Evolutionary conservation across 768 basidiomycete species (phyloP).

Genomic region (Lactifluus rugatus): DNA sequence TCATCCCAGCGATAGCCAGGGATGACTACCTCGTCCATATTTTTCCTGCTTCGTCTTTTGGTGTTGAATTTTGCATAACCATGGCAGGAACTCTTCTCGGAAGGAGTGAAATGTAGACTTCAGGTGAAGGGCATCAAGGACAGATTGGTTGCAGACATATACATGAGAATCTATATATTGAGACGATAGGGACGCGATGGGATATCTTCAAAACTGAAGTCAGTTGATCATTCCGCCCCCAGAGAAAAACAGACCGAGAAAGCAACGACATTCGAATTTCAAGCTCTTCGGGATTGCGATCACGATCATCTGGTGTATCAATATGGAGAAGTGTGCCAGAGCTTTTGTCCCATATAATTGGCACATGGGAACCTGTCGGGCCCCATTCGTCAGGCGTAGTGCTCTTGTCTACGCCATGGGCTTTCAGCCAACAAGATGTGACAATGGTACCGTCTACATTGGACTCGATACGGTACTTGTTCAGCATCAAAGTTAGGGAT

Average conservation of each 20-base stretch:
- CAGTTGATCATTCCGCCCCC: not conserved
- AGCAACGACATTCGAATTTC: constrained; percentile 69
- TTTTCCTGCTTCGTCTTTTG: constrained; percentile 48
- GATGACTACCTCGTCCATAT: constrained; percentile 43
- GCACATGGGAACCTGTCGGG: constrained; percentile 30
- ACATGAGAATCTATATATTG: constrained; percentile 80
- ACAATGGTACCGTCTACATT: constrained; percentile 54
- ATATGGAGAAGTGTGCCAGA: constrained; percentile 62
- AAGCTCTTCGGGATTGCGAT: constrained; percentile 60
- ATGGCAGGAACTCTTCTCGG: constrained; percentile 84
- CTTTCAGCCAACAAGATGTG: constrained; percentile 57
- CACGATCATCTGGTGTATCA: constrained; percentile 58
- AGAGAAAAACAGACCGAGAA: constrained; percentile 40
- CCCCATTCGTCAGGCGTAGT: constrained; percentile 61
- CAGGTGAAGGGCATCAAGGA: constrained; percentile 61
- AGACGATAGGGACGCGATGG: constrained; percentile 57
- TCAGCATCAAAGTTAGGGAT: constrained; percentile 57
- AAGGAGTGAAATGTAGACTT: constrained; percentile 72
- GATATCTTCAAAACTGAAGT: constrained; percentile 41
- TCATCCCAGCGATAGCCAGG: not conserved
- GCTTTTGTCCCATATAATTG: constrained; percentile 61
- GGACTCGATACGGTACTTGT: constrained; percentile 72
- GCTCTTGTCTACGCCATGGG: constrained; percentile 43
- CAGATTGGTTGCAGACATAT: constrained; percentile 70
- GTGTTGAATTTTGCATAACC: constrained; percentile 84